These are phyloP conservation scores for Artemisia annua DNA, from an alignment of 129 eudicot species.

Conservation along the genomic window DNA sequence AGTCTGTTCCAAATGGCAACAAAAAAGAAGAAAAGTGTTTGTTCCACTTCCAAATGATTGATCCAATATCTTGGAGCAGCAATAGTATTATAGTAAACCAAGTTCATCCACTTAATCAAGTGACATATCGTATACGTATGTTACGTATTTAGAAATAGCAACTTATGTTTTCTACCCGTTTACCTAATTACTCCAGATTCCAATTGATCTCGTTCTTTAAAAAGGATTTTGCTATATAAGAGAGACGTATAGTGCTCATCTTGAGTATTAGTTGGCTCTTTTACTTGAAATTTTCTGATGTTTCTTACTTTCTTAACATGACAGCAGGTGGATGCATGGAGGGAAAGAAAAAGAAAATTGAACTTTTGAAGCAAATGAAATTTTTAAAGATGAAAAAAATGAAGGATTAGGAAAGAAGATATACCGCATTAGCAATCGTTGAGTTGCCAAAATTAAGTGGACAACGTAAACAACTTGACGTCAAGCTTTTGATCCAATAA, in stretches of 20 bases:
- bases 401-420: slow-evolving; percentile 15
- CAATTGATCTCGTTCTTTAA: background rate
- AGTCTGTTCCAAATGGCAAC: background rate
- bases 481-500: slow-evolving; percentile 10
- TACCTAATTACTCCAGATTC: background rate
- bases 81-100: background rate
- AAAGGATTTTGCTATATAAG: background rate
- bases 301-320: background rate
- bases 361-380: slow-evolving; percentile 17
- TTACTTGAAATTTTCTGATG: background rate
- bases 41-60: background rate
- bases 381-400: background rate
- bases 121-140: background rate
- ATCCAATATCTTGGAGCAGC: background rate
- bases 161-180: background rate
- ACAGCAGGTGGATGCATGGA: background rate
- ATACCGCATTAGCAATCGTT: slow-evolving; percentile 17
- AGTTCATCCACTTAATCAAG: background rate
- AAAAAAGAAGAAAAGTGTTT: background rate
- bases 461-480: slow-evolving; percentile 30
- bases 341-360: background rate
- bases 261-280: no score
- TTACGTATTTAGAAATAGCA: background rate
- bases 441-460: slow-evolving; percentile 26
- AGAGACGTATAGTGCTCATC: no score